Base-by-base conservation (phyloP, 768 basidiomycete species). In the Suillus occidentalis region DNA sequence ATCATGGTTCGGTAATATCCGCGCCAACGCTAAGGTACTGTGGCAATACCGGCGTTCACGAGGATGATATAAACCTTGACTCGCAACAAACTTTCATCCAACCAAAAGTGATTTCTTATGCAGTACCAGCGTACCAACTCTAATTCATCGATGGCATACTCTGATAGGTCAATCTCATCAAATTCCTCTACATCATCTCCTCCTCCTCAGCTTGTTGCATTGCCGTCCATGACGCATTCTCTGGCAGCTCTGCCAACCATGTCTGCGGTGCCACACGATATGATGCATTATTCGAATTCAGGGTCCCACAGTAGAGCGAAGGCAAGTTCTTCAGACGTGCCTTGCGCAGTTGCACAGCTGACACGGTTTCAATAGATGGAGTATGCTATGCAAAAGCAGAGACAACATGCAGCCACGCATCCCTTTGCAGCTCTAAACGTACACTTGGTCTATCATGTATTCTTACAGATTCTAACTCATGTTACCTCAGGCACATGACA, bases 1-100 rank as follows among this genome's bases (percentile, higher is more conserved):
- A 76, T 70, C 70, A 73, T 70, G 71, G 66, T 68, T 78, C 75
- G 75, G 73, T 76, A 76, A 76, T 76, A 71, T 76, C 75, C 75
- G 75, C 62, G 55, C 45, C 65, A 37, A 61, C 61, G 50, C 56
- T 65, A 67, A 66, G 66, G 69, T 61, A 66, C 67, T 70, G 63
- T 65, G 65, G 61, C 56, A 34, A 68, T 65, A 70, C 70, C 71
- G 69, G 67, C 69, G 69, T 73, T 71, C 37, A 62, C 63, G 63
- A 69, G 58, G 67, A 49, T 68, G 65, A 76, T 77, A 64, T 76
- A 76, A 76, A 59, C 56, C 64, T 43, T 52, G 53, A 60, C 20
- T 43, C 47, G 42, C 14, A 42, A 63, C 36, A 37, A 67, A 20
- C 6, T 1, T 28, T 60, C 66, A 65, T 67, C 65, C 66, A 64